Percentiles rank a stretch among this genome's conserved stretches.
Conservation (phyloP, 202 grass and related monocot species). For the Dendrocalamus latiflorus region DNA sequence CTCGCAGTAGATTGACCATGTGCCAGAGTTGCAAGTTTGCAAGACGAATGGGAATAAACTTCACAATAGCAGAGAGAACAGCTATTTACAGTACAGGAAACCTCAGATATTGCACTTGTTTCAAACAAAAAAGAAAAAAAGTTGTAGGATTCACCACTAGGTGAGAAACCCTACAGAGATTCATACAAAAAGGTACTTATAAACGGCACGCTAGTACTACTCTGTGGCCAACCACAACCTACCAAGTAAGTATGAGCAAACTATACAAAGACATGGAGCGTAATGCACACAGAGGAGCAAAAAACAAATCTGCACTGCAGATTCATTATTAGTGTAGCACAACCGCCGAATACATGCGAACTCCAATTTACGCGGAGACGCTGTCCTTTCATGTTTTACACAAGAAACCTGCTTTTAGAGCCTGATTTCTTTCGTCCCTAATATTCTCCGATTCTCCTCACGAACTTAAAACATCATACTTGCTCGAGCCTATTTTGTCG, state of each 20-base stretch:
- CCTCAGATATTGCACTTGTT: neutral
- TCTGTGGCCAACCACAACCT: neutral
- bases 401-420: neutral
- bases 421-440: neutral
- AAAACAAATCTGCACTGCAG: neutral
- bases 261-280: neutral
- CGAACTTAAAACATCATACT: neutral
- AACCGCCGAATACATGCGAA: constrained; percentile 25
- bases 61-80: neutral
- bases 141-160: neutral
- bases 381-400: constrained; percentile 1
- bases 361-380: constrained; percentile 11
- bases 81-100: neutral
- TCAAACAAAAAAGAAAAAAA: neutral
- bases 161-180: neutral
- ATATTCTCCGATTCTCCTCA: neutral
- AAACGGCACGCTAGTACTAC: neutral
- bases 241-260: neutral
- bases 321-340: constrained; percentile 36
- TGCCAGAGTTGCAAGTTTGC: neutral
- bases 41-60: neutral
- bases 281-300: neutral
- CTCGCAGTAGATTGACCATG: neutral
- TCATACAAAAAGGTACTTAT: neutral
- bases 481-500: constrained; percentile 21